Base-by-base conservation (phyloP, 2,329 filamentous ascomycete genomes). In the Trichoderma atroviride region DNA sequence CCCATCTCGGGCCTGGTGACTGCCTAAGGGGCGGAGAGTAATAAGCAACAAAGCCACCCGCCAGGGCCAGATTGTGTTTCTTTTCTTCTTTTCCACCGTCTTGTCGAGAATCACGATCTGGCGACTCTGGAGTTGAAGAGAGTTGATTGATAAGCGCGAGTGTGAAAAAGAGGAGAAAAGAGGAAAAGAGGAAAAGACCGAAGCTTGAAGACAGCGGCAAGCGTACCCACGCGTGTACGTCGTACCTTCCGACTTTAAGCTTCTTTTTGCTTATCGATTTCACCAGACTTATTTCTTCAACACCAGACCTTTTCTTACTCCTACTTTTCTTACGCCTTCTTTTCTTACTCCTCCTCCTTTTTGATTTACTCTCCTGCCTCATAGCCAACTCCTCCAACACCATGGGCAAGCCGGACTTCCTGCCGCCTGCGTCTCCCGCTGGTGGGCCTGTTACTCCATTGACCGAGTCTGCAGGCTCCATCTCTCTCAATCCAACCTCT, bases 401-500 rank as follows among this genome's bases (percentile, higher is more conserved):
- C 59, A 78, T 78, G 76, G 76, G 75, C 68, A 78, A 76, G 58
- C 65, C 69, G 16, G 74, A 74, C 59, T 69, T 61, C 31, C 63
- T 68, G 50, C 56, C 63, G 22, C 69, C 69, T 33, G 33, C 61
- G 29, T 69, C 69, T 29, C 64, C 53, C 10, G 35, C 59, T 4
- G 29, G 29, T 50, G 71, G 58, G 40, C 72, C 72, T 27, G 65
- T 68, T 11, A 67, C 73, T 13, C 73, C 73, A 24, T 69, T 75
- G 66, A 73, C 72, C 69, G 75, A 80, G 59, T 66, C 75, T 9
- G 65, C 74, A 57, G 73, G 72, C 71, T 73, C 76, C 73, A 76
- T 73, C 70, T 74, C 74, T 31, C 72, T 77, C 64, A 72, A 75
- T 61, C 72, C 65, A 61, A 53, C 61, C 52, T 50, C 31, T 22